Conservation (phyloP, 2,329 filamentous ascomycete genomes). For the Capronia coronata region DNA sequence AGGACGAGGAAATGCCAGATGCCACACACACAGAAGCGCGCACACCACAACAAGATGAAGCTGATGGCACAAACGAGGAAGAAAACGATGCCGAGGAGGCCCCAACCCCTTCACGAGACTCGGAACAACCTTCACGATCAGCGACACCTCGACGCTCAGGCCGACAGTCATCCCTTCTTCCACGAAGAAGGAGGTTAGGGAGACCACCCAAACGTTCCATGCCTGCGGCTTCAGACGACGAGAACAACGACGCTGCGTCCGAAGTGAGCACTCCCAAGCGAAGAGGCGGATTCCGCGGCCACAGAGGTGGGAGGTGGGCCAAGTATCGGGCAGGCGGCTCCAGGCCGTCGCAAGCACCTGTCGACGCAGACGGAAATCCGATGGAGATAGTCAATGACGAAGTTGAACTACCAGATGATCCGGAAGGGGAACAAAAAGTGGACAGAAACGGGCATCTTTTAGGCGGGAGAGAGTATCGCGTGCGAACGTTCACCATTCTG, state of each 20-base stretch:
- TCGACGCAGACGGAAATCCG: slow-evolving; percentile 90
- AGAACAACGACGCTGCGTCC: slow-evolving; percentile 39
- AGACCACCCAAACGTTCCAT: slow-evolving; percentile 79
- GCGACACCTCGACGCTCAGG: slow-evolving; percentile 48
- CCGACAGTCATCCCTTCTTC: slow-evolving; percentile 45
- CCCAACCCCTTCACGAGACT: slow-evolving; percentile 36
- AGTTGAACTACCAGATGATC: slow-evolving; percentile 77
- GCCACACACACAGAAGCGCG: slow-evolving; percentile 32
- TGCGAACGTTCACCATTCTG: slow-evolving; percentile 85
- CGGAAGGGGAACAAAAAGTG: slow-evolving; percentile 86
- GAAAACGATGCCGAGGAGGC: slow-evolving; percentile 39
- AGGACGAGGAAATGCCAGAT: slow-evolving; percentile 43
- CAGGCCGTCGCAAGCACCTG: slow-evolving; percentile 72
- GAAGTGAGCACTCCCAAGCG: slow-evolving; percentile 51
- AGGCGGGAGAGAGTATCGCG: slow-evolving; percentile 84
- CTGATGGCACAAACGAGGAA: slow-evolving; percentile 29
- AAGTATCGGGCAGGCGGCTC: slow-evolving; percentile 64
- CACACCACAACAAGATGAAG: slow-evolving; percentile 34
- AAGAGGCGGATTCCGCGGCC: slow-evolving; percentile 57
- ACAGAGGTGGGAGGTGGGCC: slow-evolving; percentile 62
- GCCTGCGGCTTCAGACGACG: slow-evolving; percentile 66
- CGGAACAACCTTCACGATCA: slow-evolving; percentile 41
- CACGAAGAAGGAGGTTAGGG: slow-evolving; percentile 51
- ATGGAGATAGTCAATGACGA: slow-evolving; percentile 89
- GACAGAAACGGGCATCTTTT: slow-evolving; percentile 78